A percentile compares a stretch with the other conserved stretches of the same genome.
phyloP scores from a whole-genome alignment of 2,329 filamentous ascomycete genomes.

The Fonsecaea nubica region DNA sequence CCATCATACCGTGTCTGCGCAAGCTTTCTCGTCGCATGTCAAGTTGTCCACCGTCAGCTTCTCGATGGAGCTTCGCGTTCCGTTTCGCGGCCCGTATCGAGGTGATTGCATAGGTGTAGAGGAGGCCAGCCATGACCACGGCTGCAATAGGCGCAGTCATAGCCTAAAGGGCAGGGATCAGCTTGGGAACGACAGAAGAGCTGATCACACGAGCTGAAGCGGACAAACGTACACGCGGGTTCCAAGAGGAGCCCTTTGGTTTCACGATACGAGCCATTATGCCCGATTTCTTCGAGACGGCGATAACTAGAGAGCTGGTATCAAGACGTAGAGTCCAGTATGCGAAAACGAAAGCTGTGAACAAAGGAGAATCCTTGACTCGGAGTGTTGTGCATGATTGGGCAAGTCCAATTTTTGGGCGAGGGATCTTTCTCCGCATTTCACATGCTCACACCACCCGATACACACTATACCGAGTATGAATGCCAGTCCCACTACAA shows the following conservation, averaged over 20 bases:
- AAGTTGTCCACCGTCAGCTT: slow-evolving; percentile 41
- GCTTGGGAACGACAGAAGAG: neutral
- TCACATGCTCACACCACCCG: neutral
- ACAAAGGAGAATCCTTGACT: neutral
- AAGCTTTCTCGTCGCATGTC: slow-evolving; percentile 41
- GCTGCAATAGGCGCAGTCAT: slow-evolving; percentile 68
- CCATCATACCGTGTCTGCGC: slow-evolving; percentile 38
- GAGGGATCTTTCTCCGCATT: neutral
- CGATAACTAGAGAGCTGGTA: neutral
- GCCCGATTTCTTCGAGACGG: neutral
- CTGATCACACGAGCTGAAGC: neutral
- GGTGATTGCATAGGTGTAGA: slow-evolving; percentile 67
- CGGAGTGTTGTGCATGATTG: neutral
- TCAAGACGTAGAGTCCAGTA: neutral
- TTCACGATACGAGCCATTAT: slow-evolving; percentile 26
- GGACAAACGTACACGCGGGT: slow-evolving; percentile 27
- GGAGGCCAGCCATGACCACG: slow-evolving; percentile 65
- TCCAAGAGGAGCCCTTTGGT: slow-evolving; percentile 26
- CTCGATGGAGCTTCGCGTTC: slow-evolving; percentile 65
- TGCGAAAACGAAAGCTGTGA: neutral
- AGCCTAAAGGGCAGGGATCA: slow-evolving; percentile 47
- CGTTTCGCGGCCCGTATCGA: slow-evolving; percentile 71
- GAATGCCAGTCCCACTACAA: neutral
- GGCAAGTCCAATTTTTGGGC: neutral
- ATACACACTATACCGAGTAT: neutral